These are phyloP conservation scores for Neoboletus brunneissimus DNA, from an alignment of 768 basidiomycete species.

Conservation along the genomic window DNA sequence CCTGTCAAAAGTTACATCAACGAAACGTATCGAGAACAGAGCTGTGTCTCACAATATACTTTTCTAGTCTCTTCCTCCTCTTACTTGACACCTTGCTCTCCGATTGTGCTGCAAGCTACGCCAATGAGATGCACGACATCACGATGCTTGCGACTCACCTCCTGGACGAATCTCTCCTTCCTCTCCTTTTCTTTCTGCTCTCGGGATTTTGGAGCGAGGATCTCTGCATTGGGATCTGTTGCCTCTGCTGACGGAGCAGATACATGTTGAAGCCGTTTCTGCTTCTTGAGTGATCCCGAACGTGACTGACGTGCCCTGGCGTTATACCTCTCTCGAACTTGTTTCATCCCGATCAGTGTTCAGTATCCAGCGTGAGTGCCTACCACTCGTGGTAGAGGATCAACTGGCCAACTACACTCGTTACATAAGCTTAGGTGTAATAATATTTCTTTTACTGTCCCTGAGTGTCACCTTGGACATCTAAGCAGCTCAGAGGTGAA, in stretches of 20 bases:
- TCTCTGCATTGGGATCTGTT: conserved; percentile 55
- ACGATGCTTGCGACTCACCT: conserved; percentile 42
- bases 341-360: conserved; percentile 19
- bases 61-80: conserved; percentile 87
- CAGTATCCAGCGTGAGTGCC: neutral
- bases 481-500: neutral
- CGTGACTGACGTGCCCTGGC: conserved; percentile 66
- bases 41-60: conserved; percentile 71
- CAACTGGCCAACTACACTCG: neutral
- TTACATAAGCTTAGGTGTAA: conserved; percentile 8
- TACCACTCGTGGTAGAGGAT: neutral
- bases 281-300: conserved; percentile 62
- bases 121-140: conserved; percentile 1
- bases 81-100: conserved; percentile 76
- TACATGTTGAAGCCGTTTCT: conserved; percentile 41
- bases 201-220: conserved; percentile 55
- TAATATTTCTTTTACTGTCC: too few relatives aligned
- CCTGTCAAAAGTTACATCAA: conserved; percentile 41
- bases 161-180: conserved; percentile 56
- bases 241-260: conserved; percentile 24
- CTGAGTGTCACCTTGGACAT: too few relatives aligned
- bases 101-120: conserved; percentile 41
- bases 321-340: conserved; percentile 43
- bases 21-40: neutral
- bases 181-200: conserved; percentile 60